Conservation (phyloP, 2,329 filamentous ascomycete genomes). For the Dothistroma pini region DNA sequence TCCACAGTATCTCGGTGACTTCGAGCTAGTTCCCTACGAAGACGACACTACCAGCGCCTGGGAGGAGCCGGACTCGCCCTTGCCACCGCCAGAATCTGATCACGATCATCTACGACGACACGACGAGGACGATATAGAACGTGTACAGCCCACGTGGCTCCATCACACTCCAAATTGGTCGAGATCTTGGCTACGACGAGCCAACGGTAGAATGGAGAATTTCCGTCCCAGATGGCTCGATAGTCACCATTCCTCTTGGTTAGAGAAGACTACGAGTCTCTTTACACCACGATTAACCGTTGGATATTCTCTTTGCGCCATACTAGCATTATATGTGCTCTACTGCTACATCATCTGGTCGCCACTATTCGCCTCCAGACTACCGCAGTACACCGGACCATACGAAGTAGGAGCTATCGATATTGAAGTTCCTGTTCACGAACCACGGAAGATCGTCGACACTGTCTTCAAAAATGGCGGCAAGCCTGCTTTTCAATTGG, state of each 20-base stretch:
- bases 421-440: conserved; percentile 33
- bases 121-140: not conserved
- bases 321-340: conserved; percentile 31
- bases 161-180: conserved; percentile 12
- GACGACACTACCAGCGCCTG: conserved; percentile 8
- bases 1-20: conserved; percentile 15
- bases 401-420: conserved; percentile 42
- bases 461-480: conserved; percentile 36
- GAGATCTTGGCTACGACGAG: conserved; percentile 12
- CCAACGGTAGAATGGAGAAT: conserved; percentile 13
- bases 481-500: conserved; percentile 38
- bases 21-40: conserved; percentile 17
- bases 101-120: not conserved
- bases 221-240: conserved; percentile 18
- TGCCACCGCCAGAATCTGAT: conserved; percentile 9
- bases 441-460: conserved; percentile 34
- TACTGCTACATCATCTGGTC: conserved; percentile 38
- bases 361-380: conserved; percentile 38
- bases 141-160: conserved; percentile 13
- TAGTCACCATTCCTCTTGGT: conserved; percentile 2
- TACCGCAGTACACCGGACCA: conserved; percentile 41
- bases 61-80: conserved; percentile 18
- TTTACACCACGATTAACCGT: conserved; percentile 14
- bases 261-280: conserved; percentile 4
- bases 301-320: conserved; percentile 12